Conservation (phyloP, 257 asterid genomes). For the Solanum bulbocastanum region DNA sequence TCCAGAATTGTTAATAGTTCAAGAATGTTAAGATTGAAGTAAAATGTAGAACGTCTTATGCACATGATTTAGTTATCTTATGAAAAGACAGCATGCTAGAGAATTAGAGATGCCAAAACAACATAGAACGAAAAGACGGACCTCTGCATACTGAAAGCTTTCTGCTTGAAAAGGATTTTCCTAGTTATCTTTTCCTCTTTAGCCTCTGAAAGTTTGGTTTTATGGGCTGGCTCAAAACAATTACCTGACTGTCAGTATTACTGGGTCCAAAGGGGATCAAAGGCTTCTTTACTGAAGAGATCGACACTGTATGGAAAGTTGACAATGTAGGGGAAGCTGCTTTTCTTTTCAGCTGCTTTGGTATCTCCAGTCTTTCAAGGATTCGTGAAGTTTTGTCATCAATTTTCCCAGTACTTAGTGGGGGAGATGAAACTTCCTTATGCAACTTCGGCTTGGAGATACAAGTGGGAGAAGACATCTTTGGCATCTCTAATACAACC, state of each 20-base stretch:
- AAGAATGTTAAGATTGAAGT: not conserved
- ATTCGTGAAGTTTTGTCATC: constrained; percentile 83
- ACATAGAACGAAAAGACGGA: not conserved
- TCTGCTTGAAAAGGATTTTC: not conserved
- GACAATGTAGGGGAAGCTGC: constrained; percentile 42
- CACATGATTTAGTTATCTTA: not conserved
- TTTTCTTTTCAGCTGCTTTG: constrained; percentile 67
- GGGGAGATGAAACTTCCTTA: constrained; percentile 33
- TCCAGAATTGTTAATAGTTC: not conserved
- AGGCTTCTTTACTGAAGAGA: constrained; percentile 55
- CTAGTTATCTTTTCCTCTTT: constrained; percentile 48
- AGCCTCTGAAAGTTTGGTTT: constrained; percentile 74
- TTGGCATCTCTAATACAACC: constrained; percentile 47
- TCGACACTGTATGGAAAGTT: constrained; percentile 20
- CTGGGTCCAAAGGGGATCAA: constrained; percentile 46
- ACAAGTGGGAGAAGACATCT: constrained; percentile 32
- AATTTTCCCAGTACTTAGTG: constrained; percentile 38
- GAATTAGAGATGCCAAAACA: not conserved
- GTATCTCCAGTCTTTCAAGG: constrained; percentile 82
- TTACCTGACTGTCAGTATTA: constrained; percentile 25
- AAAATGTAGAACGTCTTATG: not conserved
- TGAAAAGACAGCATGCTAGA: not conserved
- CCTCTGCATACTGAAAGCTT: constrained; percentile 1
- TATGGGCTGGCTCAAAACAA: constrained; percentile 48
- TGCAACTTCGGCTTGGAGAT: constrained; percentile 32